phyloP scores from a whole-genome alignment of 805 yeast genomes.

The Candida incommunis region DNA sequence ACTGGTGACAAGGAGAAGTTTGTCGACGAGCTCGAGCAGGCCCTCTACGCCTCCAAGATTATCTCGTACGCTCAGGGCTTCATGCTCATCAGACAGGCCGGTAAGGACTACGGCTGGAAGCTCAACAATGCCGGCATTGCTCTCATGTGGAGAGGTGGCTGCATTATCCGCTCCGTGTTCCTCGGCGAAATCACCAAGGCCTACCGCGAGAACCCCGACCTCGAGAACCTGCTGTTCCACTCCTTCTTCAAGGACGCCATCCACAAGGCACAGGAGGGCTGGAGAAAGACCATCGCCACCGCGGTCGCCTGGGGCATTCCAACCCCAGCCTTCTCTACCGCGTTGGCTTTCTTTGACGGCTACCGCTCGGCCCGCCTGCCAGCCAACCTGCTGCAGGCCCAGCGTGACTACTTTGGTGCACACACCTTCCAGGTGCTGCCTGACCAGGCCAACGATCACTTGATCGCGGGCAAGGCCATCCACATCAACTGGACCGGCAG shows the following conservation, averaged over 20 bases:
- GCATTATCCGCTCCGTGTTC: conserved; percentile 98
- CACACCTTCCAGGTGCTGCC: conserved; percentile 96
- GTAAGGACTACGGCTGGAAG: conserved; percentile 92
- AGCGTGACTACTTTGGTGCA: conserved; percentile 99
- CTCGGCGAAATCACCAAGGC: conserved; percentile 94
- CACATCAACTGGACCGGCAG: conserved; percentile 99
- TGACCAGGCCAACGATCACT: conserved; percentile 58
- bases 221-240: conserved; percentile 91
- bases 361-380: conserved; percentile 92
- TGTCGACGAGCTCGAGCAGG: conserved; percentile 92
- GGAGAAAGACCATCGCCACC: conserved; percentile 79
- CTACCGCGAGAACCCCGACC: conserved; percentile 81
- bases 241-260: conserved; percentile 88
- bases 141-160: conserved; percentile 99
- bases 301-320: conserved; percentile 85
- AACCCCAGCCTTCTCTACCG: conserved; percentile 95
- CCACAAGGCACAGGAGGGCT: conserved; percentile 83
- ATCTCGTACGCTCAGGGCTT: conserved; percentile 98
- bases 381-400: conserved; percentile 97
- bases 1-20: conserved; percentile 68
- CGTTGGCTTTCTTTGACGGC: conserved; percentile 96
- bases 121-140: conserved; percentile 97
- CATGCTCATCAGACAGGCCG: conserved; percentile 98
- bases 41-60: conserved; percentile 94
- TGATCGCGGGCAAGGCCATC: conserved; percentile 71